Conservation (phyloP, 2,329 filamentous ascomycete genomes). For the Sporothrix mexicana region DNA sequence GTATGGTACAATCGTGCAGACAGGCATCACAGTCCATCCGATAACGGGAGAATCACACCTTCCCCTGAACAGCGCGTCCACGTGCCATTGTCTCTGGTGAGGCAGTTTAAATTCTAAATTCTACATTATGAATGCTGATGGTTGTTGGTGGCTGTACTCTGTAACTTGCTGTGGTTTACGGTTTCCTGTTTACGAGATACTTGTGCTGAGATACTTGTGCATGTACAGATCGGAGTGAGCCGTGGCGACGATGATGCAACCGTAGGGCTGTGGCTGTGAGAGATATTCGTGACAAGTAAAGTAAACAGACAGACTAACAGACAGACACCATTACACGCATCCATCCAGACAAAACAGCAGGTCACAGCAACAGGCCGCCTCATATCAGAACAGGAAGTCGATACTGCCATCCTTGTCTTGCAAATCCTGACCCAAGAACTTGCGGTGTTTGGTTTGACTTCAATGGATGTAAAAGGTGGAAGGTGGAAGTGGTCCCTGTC, state of each 20-base stretch:
- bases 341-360: too few species aligned
- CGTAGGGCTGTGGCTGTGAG: not conserved
- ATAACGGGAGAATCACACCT: not conserved
- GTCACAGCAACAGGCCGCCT: too few species aligned
- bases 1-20: too few species aligned
- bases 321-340: too few species aligned
- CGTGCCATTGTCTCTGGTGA: not conserved
- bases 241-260: not conserved
- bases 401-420: not conserved
- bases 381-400: conserved; percentile 10
- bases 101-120: too few species aligned
- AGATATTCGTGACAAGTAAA: not conserved
- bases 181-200: not conserved
- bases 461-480: too few species aligned
- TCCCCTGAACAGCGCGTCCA: not conserved
- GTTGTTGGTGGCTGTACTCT: too few species aligned
- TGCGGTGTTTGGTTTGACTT: not conserved
- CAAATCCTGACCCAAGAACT: not conserved
- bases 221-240: not conserved
- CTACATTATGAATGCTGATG: too few species aligned
- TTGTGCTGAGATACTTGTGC: not conserved
- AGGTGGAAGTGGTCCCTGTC: too few species aligned
- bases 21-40: too few species aligned
- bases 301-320: too few species aligned
- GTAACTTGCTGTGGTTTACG: too few species aligned